Base-by-base conservation (phyloP, 73 alveolate species). In the Symbiodinium natans region DNA sequence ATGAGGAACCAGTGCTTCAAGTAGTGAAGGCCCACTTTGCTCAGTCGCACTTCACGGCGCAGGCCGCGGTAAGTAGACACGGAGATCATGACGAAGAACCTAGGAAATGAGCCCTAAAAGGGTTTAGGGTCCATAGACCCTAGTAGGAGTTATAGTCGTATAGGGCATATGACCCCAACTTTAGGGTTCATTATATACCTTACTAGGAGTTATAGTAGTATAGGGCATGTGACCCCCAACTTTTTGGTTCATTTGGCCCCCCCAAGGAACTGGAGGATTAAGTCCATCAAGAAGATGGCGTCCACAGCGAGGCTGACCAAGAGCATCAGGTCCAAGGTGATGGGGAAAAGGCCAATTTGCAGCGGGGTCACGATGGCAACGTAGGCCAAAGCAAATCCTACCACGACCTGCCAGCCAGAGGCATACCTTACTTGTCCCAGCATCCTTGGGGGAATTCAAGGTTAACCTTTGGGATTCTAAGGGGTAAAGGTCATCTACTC, bases 1-100 rank as follows among this genome's bases (percentile, higher is more conserved):
- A 63, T 63, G 80, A 63, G 33, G 80, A 63, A 63, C 80, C 80
- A 63, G 80, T 17, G 29, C 80, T 63, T 63, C 80, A 63, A 63
- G 80, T 63, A 63, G 17, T 63, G 29, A 17, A 63, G 11, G 80
- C 80, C 80, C 17, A 63, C 36, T 36, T n/a, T 25, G 80, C 80
- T 63, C 80, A 63, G 4, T 31, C 80, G 80, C 36, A 63, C 80
- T 23, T 63, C 80, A 11, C 80, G 33, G 17, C 27, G 29, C 38
- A 63, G 38, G 27, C 80, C 80, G 80, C 33, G 80, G 19, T 23
- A 63, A 19, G 80, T 63, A 36, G 33, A 27, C 80, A 63, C 80
- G 36, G 80, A 63, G 80, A 63, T 63, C 80, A 63, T 63, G 21
- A 63, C 80, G 13, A 63, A 63, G 13, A 63, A 63, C 80, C 27